Base-by-base conservation (phyloP, 495 filamentous ascomycete species). In the Penicillium odoratum region DNA sequence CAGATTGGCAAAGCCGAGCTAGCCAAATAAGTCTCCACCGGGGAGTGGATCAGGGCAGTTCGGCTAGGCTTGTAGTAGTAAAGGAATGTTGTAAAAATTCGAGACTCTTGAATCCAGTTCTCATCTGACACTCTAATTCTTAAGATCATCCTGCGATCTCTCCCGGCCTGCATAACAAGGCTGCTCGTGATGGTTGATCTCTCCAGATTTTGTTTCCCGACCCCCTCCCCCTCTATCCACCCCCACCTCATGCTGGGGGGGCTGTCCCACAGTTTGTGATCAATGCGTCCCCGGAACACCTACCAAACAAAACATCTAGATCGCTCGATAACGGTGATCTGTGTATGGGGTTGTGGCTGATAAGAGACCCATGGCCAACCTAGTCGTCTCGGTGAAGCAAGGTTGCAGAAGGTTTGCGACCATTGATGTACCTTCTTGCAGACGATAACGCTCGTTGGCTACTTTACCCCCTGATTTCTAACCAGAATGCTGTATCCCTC, bases 371-470 rank as follows among this genome's bases (percentile, higher is more conserved):
- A 48, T 51, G 38, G 16, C 53, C 51, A 29, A 53, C 30, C 50
- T 52, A 29, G 45, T 55, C 48, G n/a, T 26, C 51, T 57, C 58
- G 55, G 54, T 57, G 50, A 55, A 59, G 45, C 64, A 61, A 58
- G 55, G 51, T 52, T 53, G 57, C 53, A 61, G 56, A 60, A 60
- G 58, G 63, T 64, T 69, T 57, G 44, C 56, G 46, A 56, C 47
- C 18, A 56, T 21, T 55, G 49, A 52, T 40, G 58, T 56, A 50
- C 47, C 57, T 11, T 52, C 63, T 13, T 59, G 54, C 59, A 42
- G 57, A 43, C 59, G 62, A 65, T 58, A 56, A 66, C 60, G 66
- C 62, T 38, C 30, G 65, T 60, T 67, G 62, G 56, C 62, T 55
- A 46, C 21, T 26, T 60, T 26, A 10, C 64, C 52, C 59, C 60